phyloP scores from a whole-genome alignment of 768 basidiomycete species.

The Lentinus brumalis region DNA sequence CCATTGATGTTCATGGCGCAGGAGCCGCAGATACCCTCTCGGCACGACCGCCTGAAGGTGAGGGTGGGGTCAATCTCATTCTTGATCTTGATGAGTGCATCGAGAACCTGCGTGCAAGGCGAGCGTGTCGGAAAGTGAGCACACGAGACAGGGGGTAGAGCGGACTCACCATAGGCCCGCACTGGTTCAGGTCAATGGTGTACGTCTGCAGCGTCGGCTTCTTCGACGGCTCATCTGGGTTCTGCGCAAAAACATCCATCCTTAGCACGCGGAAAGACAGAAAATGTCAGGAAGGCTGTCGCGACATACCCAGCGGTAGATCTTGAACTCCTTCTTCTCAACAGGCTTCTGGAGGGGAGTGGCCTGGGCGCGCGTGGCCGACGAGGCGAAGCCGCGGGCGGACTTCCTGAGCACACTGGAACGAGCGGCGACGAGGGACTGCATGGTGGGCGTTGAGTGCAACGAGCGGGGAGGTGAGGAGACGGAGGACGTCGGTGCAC shows the following conservation, averaged over 20 bases:
- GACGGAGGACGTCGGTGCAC: conserved; percentile 15
- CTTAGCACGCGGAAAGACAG: neutral
- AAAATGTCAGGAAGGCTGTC: neutral
- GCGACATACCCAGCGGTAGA: conserved; percentile 90
- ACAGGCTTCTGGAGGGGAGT: conserved; percentile 67
- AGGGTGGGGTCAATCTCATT: conserved; percentile 97
- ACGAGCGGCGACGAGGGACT: conserved; percentile 46
- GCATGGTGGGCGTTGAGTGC: conserved; percentile 39
- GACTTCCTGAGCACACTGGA: conserved; percentile 15
- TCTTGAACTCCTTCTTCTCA: conserved; percentile 92
- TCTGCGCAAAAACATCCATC: conserved; percentile 44
- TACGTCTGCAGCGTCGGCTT: conserved; percentile 92
- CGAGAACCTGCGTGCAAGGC: conserved; percentile 58
- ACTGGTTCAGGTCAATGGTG: conserved; percentile 89
- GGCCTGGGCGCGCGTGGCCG: conserved; percentile 34
- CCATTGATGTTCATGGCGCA: conserved; percentile 99
- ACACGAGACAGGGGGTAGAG: conserved; percentile 1
- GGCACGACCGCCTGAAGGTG: conserved; percentile 91
- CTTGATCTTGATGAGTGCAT: conserved; percentile 98
- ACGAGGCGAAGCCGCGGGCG: conserved; percentile 34
- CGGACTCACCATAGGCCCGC: conserved; percentile 83
- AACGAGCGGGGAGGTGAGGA: conserved; percentile 2
- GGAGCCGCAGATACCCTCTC: conserved; percentile 96
- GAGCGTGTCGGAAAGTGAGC: neutral
- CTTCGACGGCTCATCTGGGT: conserved; percentile 91